Evolutionary conservation across 768 basidiomycete species (phyloP).

Genomic region (Hygrophorus pudorinus): DNA sequence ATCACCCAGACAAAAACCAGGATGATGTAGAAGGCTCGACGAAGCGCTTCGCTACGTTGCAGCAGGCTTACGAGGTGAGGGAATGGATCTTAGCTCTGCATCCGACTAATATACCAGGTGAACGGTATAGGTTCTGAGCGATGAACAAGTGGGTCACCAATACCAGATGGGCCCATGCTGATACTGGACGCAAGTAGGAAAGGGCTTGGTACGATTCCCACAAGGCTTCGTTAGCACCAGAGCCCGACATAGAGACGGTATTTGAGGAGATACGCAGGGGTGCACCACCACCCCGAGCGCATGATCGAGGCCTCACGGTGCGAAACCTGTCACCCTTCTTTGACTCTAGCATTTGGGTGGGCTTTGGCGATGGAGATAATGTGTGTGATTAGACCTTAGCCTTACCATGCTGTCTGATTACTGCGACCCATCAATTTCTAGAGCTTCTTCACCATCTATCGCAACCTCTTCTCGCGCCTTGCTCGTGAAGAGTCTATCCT

Average conservation of each 20-base stretch:
- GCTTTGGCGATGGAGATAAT: slow-evolving; percentile 52
- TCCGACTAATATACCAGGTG: slow-evolving; percentile 1
- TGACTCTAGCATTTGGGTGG: slow-evolving; percentile 56
- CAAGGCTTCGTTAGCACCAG: slow-evolving; percentile 66
- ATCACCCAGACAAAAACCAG: slow-evolving; percentile 84
- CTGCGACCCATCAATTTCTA: slow-evolving; percentile 20
- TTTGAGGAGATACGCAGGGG: slow-evolving; percentile 82
- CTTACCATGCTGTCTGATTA: slow-evolving; percentile 1
- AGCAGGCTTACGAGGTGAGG: slow-evolving; percentile 91
- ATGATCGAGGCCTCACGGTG: slow-evolving; percentile 71
- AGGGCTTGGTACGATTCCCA: slow-evolving; percentile 98
- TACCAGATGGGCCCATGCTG: background rate
- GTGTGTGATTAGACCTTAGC: slow-evolving; percentile 27
- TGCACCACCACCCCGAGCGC: slow-evolving; percentile 36
- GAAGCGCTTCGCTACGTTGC: slow-evolving; percentile 74
- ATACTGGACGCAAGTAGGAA: slow-evolving; percentile 54
- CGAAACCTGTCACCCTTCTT: slow-evolving; percentile 82
- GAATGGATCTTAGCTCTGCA: slow-evolving; percentile 1
- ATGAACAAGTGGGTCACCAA: slow-evolving; percentile 68
- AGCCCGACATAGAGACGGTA: slow-evolving; percentile 75
- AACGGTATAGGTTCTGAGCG: slow-evolving; percentile 66
- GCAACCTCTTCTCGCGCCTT: slow-evolving; percentile 76
- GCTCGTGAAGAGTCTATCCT: slow-evolving; percentile 65
- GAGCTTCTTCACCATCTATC: slow-evolving; percentile 88
- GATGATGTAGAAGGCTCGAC: slow-evolving; percentile 81